Base-by-base conservation (phyloP, 2,329 filamentous ascomycete species). In the Cladosporium sp. region DNA sequence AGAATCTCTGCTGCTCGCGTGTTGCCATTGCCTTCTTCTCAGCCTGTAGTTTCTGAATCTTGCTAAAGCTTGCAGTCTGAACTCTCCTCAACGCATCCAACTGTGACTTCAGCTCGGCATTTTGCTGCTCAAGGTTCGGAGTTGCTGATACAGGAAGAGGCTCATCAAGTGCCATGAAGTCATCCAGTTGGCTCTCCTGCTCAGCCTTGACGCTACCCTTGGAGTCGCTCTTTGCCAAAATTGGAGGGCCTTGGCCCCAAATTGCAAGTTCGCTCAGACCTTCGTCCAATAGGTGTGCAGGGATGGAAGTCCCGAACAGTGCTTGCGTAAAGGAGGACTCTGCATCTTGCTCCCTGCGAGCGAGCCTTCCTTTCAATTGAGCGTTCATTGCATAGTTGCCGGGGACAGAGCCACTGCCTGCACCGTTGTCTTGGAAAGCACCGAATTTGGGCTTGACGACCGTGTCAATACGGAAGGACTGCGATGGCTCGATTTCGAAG, bases 381-480 rank as follows among this genome's bases (percentile, higher is more conserved):
- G 82, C 74, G 13, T 77, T 84, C 56, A 89, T 76, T 3, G 77
- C 78, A 65, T 91, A 89, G 57, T 77, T 79, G 37, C 80, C 75
- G 56, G 75, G 74, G 8, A 77, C 67, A 16, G 65, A 56, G 9
- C 70, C 71, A 49, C 52, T 61, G 19, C 38, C 34, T 5, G 50
- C 31, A 8, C 63, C 61, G 9, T 56, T 61, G 10, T 60, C 59
- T 49, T 69, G 59, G 33, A 70, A 70, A n/a, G 80, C 78, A 46
- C 78, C 82, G 55, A 86, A 78, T 56, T 83, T 84, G n/a, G 92
- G 92, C 73, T 95, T 96, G 55, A 92, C 77, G 19, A 96, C 78
- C 1, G 77, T 79, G 48, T 76, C 72, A 18, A 80, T 70, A 13
- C 79, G 74, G 59, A 81, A 77, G 2, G 78, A 64, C 59, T 65